Evolutionary conservation across 306 rosid genomes (phyloP).

Genomic region (Medicago arabica): DNA sequence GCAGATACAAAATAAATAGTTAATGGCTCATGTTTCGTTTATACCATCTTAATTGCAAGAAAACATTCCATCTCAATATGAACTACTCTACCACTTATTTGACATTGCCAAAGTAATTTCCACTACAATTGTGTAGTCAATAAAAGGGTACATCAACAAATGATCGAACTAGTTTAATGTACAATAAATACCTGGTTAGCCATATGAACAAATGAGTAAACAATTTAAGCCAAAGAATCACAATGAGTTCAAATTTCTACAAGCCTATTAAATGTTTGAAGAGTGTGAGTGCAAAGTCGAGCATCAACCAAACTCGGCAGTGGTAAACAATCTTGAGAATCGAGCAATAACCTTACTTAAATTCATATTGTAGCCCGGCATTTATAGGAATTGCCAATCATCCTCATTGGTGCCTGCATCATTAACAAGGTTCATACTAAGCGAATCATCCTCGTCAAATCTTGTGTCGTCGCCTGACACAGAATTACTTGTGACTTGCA

Average conservation of each 20-base stretch:
- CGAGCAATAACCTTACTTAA: constrained; percentile 25
- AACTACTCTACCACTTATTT: constrained; percentile 39
- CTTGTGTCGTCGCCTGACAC: constrained; percentile 47
- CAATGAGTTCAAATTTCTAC: constrained; percentile 44
- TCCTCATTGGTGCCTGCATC: constrained; percentile 64
- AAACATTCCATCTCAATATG: constrained; percentile 24
- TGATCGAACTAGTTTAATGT: constrained; percentile 42
- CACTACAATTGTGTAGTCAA: constrained; percentile 35
- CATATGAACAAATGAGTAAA: constrained; percentile 49
- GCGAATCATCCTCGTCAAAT: constrained; percentile 49
- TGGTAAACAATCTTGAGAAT: constrained; percentile 35
- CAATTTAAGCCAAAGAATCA: constrained; percentile 52
- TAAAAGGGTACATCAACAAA: constrained; percentile 40
- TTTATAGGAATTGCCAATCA: constrained; percentile 89
- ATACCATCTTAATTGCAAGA: not conserved
- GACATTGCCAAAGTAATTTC: constrained; percentile 33
- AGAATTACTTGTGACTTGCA: constrained; percentile 49
- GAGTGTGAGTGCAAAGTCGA: constrained; percentile 20
- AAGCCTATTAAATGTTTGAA: constrained; percentile 37
- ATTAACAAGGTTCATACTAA: constrained; percentile 38
- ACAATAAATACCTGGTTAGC: constrained; percentile 50
- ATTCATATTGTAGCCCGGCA: constrained; percentile 4
- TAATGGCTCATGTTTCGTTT: no score
- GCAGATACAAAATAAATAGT: not conserved
- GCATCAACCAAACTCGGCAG: constrained; percentile 34